A percentile compares a stretch with the other conserved stretches of the same genome.
These are phyloP conservation scores for Chlorella sp. DNA, from an alignment of 139 green algal genomes.

Conservation along the genomic window DNA sequence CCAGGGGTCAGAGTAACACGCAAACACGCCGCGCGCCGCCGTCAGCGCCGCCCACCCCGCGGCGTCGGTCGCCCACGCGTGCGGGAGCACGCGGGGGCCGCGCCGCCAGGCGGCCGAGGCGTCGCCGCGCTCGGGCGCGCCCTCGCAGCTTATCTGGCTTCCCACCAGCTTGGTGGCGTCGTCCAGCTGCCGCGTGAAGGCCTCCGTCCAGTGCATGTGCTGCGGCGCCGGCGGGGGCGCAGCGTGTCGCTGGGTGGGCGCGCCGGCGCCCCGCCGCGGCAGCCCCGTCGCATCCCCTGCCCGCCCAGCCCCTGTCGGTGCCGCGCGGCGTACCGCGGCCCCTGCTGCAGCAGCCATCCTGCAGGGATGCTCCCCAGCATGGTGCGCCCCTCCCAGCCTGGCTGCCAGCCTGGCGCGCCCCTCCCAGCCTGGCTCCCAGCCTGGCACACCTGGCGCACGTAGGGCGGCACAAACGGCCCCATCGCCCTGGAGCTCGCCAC, in stretches of 20 bases:
- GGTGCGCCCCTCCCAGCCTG: background rate
- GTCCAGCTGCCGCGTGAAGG: slow-evolving; percentile 37
- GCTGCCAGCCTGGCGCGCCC: background rate
- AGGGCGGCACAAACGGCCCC: background rate
- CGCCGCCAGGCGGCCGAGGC: slow-evolving; percentile 33
- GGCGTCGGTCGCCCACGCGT: slow-evolving; percentile 48
- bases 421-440: background rate
- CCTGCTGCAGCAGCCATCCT: background rate
- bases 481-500: background rate
- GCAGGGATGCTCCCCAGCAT: background rate
- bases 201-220: slow-evolving; percentile 53
- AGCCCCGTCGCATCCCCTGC: too few species aligned
- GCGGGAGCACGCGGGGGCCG: slow-evolving; percentile 62
- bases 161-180: slow-evolving; percentile 58
- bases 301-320: background rate
- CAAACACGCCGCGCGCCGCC: background rate
- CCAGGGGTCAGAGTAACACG: background rate
- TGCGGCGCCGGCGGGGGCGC: background rate
- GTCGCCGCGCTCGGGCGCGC: slow-evolving; percentile 42
- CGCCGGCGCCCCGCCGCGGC: too few species aligned
- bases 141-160: slow-evolving; percentile 64
- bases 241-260: too few species aligned
- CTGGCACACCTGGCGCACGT: background rate
- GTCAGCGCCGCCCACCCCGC: background rate
- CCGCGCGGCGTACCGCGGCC: background rate